These are phyloP conservation scores for Yarrowia sp. DNA, from an alignment of 805 yeast genomes.

Conservation along the genomic window DNA sequence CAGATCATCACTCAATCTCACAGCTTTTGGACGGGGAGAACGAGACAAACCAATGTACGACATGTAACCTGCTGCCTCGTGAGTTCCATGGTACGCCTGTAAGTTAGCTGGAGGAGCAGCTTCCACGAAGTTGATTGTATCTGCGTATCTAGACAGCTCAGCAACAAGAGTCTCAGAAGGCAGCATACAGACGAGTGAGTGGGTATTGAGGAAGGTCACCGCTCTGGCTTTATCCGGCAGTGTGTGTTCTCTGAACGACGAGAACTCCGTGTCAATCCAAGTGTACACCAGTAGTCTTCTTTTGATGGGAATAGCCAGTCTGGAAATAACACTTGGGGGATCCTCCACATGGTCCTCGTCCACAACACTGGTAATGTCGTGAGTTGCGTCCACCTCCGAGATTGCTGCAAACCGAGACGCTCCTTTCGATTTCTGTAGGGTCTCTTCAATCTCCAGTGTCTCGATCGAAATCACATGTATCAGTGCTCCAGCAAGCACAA, in stretches of 20 bases:
- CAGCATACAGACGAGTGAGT: conserved; percentile 34
- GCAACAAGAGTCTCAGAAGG: conserved; percentile 33
- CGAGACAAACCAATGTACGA: conserved; percentile 9
- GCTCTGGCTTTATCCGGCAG: conserved; percentile 36
- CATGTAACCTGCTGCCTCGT: conserved; percentile 11
- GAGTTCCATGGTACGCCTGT: conserved; percentile 4
- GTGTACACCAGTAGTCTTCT: conserved; percentile 33
- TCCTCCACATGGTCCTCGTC: not conserved
- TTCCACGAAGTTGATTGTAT: not conserved
- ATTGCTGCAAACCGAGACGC: conserved; percentile 35
- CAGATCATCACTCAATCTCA: not conserved
- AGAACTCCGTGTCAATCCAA: conserved; percentile 38
- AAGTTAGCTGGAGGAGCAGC: conserved; percentile 8
- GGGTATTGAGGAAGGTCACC: conserved; percentile 34
- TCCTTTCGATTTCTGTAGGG: conserved; percentile 40
- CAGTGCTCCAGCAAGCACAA: conserved; percentile 37
- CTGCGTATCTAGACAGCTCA: conserved; percentile 28
- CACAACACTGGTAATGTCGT: not conserved
- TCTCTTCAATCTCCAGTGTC: conserved; percentile 38
- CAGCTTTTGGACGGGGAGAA: conserved; percentile 20
- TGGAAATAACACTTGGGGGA: conserved; percentile 32
- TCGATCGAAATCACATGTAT: conserved; percentile 40
- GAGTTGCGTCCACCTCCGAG: conserved; percentile 29
- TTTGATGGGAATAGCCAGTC: conserved; percentile 36
- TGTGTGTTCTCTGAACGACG: conserved; percentile 35